These are phyloP conservation scores for Rhizopogon parksii DNA, from an alignment of 1,284 basidiomycete species.

Conservation along the genomic window DNA sequence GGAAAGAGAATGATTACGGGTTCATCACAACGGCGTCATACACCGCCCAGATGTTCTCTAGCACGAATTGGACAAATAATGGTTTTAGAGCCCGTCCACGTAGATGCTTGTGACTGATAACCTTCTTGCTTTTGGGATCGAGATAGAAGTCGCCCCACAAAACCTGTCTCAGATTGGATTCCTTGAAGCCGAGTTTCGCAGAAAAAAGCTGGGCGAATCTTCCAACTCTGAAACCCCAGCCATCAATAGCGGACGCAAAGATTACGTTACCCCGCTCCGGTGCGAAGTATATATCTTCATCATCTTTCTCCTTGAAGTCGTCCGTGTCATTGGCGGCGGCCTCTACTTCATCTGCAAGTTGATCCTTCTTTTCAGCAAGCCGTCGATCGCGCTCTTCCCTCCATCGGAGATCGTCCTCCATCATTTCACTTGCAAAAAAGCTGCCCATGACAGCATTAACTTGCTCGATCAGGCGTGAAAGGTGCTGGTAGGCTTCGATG, in stretches of 20 bases:
- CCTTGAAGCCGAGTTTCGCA: constrained; percentile 87
- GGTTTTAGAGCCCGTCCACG: constrained; percentile 85
- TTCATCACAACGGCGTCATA: constrained; percentile 85
- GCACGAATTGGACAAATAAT: constrained; percentile 96
- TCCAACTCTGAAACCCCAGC: constrained; percentile 95
- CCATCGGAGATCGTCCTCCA: constrained; percentile 96
- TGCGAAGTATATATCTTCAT: constrained; percentile 97
- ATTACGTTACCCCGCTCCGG: constrained; percentile 95
- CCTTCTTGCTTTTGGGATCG: constrained; percentile 93
- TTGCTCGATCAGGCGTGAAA: constrained; percentile 90
- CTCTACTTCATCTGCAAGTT: constrained; percentile 59
- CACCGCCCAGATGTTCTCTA: constrained; percentile 97
- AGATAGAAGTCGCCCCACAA: constrained; percentile 98
- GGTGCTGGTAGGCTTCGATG: constrained; percentile 90
- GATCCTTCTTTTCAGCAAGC: constrained; percentile 66
- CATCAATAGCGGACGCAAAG: constrained; percentile 94
- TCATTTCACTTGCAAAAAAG: constrained; percentile 93
- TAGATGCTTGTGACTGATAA: constrained; percentile 88
- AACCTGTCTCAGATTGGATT: constrained; percentile 78
- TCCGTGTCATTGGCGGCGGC: constrained; percentile 49
- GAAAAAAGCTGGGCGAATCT: constrained; percentile 94
- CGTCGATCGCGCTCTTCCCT: constrained; percentile 85
- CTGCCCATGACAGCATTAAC: constrained; percentile 98
- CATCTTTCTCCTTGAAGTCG: constrained; percentile 88
- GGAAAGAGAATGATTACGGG: constrained; percentile 52